phyloP scores from a whole-genome alignment of 768 basidiomycete genomes.

The Epithele typhae region DNA sequence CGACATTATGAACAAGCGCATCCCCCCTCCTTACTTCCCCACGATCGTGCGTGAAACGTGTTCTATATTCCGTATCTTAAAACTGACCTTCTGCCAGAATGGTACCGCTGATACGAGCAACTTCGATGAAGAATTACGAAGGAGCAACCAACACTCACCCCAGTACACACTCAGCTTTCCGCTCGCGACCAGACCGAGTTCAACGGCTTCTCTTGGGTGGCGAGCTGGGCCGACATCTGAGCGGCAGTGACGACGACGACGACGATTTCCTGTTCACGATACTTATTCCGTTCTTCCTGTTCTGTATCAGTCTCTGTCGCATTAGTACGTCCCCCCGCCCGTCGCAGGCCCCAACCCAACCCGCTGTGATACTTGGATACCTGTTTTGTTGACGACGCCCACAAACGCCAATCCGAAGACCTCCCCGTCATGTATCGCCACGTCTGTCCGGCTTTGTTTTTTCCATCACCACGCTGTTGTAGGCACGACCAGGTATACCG shows the following conservation, averaged over 20 bases:
- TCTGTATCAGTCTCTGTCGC: constrained; percentile 11
- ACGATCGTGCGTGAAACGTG: constrained; percentile 69
- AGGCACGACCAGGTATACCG: constrained; percentile 1
- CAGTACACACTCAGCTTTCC: constrained; percentile 92
- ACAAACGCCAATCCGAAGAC: constrained; percentile 12
- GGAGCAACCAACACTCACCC: constrained; percentile 95
- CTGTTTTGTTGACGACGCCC: constrained; percentile 23
- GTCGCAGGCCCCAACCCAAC: background rate
- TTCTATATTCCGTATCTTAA: background rate
- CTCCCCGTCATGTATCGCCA: constrained; percentile 2
- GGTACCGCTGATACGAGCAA: constrained; percentile 87
- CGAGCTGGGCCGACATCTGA: constrained; percentile 36
- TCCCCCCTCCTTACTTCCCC: constrained; percentile 96
- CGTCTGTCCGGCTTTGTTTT: background rate
- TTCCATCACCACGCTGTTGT: background rate
- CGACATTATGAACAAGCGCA: constrained; percentile 95
- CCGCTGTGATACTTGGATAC: constrained; percentile 29
- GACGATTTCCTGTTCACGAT: constrained; percentile 10
- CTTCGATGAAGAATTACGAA: constrained; percentile 97
- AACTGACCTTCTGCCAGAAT: constrained; percentile 40
- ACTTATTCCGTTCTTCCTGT: constrained; percentile 22
- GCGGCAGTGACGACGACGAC: constrained; percentile 3
- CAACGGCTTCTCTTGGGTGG: constrained; percentile 90
- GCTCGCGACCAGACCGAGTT: constrained; percentile 92
- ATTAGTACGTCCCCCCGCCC: constrained; percentile 3